phyloP scores from a whole-genome alignment of 139 green algal genomes.

The Pleodorina starrii region DNA sequence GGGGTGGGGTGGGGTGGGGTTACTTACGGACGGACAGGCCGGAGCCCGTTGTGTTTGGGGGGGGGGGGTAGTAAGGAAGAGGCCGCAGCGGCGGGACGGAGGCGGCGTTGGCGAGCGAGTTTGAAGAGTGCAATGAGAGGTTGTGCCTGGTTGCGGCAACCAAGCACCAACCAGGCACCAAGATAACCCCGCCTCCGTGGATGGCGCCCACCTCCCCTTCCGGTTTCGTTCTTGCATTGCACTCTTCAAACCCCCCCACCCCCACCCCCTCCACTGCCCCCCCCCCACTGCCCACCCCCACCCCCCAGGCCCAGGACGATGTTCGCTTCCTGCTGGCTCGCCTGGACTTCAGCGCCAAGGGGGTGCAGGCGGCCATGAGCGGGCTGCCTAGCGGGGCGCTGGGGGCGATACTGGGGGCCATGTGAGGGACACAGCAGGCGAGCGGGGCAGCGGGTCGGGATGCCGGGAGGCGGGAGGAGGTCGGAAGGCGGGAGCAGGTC shows the following conservation, averaged over 20 bases:
- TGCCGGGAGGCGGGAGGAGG: no score
- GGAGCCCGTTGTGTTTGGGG: background rate
- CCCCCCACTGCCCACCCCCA: background rate
- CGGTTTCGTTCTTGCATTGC: background rate
- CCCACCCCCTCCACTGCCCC: background rate
- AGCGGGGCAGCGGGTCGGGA: no score
- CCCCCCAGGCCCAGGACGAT: constrained; percentile 70
- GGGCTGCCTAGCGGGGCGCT: no score
- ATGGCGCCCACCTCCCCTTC: background rate
- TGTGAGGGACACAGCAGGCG: no score
- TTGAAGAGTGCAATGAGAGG: background rate
- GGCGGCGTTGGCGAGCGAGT: no score
- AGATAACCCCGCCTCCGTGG: background rate
- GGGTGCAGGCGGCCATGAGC: constrained; percentile 15
- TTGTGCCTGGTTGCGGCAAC: background rate
- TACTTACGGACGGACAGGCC: no score
- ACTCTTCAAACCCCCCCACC: background rate
- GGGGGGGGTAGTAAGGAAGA: no score
- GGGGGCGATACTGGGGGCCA: no score
- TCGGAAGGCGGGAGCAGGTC: no score
- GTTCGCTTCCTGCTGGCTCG: constrained; percentile 80
- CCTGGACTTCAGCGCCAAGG: constrained; percentile 70
- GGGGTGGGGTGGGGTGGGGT: background rate
- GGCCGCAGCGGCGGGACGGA: no score
- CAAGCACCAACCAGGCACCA: background rate